Evolutionary conservation across 164 flowering plant species (phyloP).

Genomic region (Cinnamomum chago): DNA sequence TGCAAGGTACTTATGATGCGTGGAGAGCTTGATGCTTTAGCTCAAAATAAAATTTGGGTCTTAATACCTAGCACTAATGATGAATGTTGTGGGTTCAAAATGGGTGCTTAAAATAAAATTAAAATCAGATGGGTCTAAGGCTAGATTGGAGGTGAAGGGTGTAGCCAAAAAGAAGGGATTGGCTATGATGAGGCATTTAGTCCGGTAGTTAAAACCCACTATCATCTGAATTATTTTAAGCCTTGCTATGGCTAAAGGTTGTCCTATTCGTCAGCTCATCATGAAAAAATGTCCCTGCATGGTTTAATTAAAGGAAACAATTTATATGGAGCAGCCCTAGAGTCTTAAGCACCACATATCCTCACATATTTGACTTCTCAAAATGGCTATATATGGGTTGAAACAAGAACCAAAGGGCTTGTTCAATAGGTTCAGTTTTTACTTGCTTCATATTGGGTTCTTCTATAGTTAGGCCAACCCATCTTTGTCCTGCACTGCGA

Average conservation of each 20-base stretch:
- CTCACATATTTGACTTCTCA: neutral
- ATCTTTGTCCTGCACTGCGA: neutral
- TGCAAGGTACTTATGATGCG: neutral
- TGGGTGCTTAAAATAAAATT: neutral
- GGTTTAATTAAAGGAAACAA: neutral
- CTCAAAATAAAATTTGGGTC: neutral
- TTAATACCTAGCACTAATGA: neutral
- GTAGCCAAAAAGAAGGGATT: neutral
- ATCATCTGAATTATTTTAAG: neutral
- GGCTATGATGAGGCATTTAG: neutral
- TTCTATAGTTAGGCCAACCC: neutral
- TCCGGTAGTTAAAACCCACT: neutral
- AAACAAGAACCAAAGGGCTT: neutral
- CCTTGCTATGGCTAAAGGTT: neutral
- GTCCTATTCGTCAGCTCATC: neutral
- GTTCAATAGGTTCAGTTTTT: neutral
- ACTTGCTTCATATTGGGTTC: neutral
- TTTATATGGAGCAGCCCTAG: slow-evolving; percentile 2
- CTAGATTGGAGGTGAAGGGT: neutral
- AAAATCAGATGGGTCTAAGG: neutral
- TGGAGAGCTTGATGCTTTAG: neutral
- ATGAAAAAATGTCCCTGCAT: neutral
- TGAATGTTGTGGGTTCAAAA: neutral
- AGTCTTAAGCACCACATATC: neutral
- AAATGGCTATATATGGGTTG: neutral